phyloP scores from a whole-genome alignment of 768 basidiomycete genomes.

The Lanmaoa rubissima region DNA sequence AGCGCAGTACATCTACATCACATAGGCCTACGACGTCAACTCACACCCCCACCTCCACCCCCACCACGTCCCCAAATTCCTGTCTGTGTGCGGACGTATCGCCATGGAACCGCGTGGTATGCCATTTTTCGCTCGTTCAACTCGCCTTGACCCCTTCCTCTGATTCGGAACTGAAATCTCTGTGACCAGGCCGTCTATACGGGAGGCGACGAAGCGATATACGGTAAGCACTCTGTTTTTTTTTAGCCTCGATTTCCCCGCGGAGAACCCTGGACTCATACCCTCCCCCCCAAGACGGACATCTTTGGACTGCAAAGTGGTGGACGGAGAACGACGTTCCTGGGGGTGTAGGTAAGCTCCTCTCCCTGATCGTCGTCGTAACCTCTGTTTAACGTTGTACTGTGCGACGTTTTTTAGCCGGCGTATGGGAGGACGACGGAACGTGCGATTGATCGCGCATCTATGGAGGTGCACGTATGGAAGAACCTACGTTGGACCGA shows the following conservation, averaged over 20 bases:
- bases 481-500: no score
- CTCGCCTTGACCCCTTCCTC: background rate
- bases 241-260: background rate
- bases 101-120: constrained; percentile 39
- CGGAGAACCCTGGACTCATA: background rate
- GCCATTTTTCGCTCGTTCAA: background rate
- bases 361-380: background rate
- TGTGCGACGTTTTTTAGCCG: constrained; percentile 16
- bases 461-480: background rate
- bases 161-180: background rate
- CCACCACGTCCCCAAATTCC: constrained; percentile 17
- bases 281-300: constrained; percentile 31
- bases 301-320: constrained; percentile 52
- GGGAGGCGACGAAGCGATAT: constrained; percentile 41
- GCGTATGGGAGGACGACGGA: constrained; percentile 37
- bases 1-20: constrained; percentile 17
- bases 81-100: constrained; percentile 43
- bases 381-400: background rate
- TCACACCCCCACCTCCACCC: background rate
- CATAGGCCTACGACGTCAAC: background rate
- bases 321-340: constrained; percentile 45
- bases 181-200: constrained; percentile 29
- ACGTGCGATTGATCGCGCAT: constrained; percentile 22
- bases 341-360: constrained; percentile 23
- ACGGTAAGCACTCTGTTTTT: constrained; percentile 28